A percentile compares a stretch with the other conserved stretches of the same genome.
Conservation (phyloP, 2,329 filamentous ascomycete genomes). For the Xylaria sp. region DNA sequence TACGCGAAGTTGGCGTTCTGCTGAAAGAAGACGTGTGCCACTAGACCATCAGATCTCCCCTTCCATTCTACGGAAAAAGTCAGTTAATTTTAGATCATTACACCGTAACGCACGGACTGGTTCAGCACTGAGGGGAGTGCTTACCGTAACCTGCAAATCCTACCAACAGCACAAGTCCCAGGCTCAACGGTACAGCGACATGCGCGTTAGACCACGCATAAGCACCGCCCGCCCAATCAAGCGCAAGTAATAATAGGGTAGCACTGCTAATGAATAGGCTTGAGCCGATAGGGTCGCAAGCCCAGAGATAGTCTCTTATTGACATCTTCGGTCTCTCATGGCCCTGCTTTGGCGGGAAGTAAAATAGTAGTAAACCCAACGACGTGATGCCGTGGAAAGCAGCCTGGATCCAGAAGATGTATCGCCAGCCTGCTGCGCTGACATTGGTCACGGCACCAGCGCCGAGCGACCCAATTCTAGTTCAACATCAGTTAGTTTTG, state of each 20-base stretch:
- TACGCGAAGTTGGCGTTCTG: constrained; percentile 65
- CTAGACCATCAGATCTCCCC: constrained; percentile 63
- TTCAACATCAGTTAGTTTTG: neutral
- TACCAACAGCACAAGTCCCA: constrained; percentile 56
- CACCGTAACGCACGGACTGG: neutral
- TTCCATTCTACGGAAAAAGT: constrained; percentile 60
- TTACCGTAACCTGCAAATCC: constrained; percentile 56
- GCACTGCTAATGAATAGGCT: constrained; percentile 57
- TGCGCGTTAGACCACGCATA: constrained; percentile 56
- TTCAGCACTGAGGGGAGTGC: constrained; percentile 30
- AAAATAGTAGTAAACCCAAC: constrained; percentile 60
- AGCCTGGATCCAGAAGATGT: constrained; percentile 70
- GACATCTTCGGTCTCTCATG: constrained; percentile 54
- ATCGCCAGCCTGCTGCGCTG: constrained; percentile 61
- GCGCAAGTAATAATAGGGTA: constrained; percentile 57
- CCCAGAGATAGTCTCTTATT: constrained; percentile 57
- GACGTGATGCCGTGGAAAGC: constrained; percentile 62
- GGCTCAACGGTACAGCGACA: constrained; percentile 55
- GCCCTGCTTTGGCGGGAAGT: constrained; percentile 56
- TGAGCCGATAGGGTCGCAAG: constrained; percentile 61
- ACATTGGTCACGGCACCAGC: constrained; percentile 64
- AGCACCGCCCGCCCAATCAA: constrained; percentile 60
- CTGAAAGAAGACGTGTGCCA: constrained; percentile 67
- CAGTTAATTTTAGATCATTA: neutral
- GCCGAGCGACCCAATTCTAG: constrained; percentile 60